Evolutionary conservation across 2,329 filamentous ascomycete species (phyloP), one percentile per base, ranked within the genome.

Genomic region (Neonectria coccinea): DNA sequence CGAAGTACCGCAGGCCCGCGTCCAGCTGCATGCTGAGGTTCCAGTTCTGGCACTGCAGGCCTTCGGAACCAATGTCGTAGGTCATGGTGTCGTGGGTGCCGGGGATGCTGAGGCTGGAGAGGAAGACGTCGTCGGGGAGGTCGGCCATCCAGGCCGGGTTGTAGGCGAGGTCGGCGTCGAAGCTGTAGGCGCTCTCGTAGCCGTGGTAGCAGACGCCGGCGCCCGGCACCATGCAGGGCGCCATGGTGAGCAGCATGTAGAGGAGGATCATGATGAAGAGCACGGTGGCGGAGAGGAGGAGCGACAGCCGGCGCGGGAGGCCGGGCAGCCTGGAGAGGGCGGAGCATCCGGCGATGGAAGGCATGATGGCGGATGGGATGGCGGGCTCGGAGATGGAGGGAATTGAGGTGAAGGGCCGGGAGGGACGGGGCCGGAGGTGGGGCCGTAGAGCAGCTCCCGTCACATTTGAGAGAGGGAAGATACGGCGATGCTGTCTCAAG

Each of bases 51-150:
- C 83, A 85, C 71, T 83, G 79, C 55, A 81, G 78, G 9, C 64
- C 59, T 62, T 78, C 75, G 47, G 73, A 68, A 29, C 64, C 68
- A 59, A 83, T 75, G 48, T 75, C 71, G 67, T 81, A 83, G 18
- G 84, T 85, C 80, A 86, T 81, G 25, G 84, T 85, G 72, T 86
- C 84, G 75, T 86, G 84, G 2, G 84, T 85, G 31, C 84, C 84
- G 0, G 84, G 84, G 62, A 86, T 80, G 50, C 83, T 84, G 45
- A 86, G 77, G 55, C 74, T 78, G 33, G 82, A 78, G 36, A 86
- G 73, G 50, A 74, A 76, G 39, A 77, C 74, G 27, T 74, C 65
- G 72, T 85, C 80, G 29, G 81, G 80, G 11, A 85, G 70, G 7
- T 55, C 54, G 20, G 74, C 73, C 83, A 85, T 85, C 83, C 83